Evolutionary conservation across 441 rosid genomes (phyloP).

Genomic region (Sinapis alba): DNA sequence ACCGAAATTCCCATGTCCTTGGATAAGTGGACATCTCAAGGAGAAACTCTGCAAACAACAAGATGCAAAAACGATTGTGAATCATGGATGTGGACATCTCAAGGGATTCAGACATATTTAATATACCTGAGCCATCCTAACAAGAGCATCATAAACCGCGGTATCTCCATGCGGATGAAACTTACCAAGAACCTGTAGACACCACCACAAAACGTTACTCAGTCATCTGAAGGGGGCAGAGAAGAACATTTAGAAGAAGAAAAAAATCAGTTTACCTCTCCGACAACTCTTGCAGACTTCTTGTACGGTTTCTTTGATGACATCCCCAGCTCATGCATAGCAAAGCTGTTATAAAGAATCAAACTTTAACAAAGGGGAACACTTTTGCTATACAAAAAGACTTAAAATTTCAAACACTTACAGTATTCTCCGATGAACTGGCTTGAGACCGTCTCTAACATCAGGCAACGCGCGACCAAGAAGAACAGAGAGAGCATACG

Average conservation of each 20-base stretch:
- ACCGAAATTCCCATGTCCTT: slow-evolving; percentile 98
- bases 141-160: slow-evolving; percentile 93
- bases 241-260: not conserved
- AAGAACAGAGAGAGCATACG: slow-evolving; percentile 90
- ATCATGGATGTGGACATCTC: too few relatives aligned
- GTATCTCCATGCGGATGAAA: slow-evolving; percentile 98
- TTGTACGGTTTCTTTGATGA: slow-evolving; percentile 87
- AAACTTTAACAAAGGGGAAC: slow-evolving; percentile 6
- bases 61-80: not conserved
- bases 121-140: slow-evolving; percentile 97
- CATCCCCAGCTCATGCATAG: slow-evolving; percentile 96
- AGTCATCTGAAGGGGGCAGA: not conserved
- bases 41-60: slow-evolving; percentile 70
- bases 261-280: slow-evolving; percentile 62
- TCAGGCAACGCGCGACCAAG: slow-evolving; percentile 96
- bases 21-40: slow-evolving; percentile 83
- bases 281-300: slow-evolving; percentile 99
- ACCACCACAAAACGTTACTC: slow-evolving; percentile 9
- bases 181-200: slow-evolving; percentile 84
- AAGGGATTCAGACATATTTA: slow-evolving; percentile 12
- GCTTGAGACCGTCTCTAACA: slow-evolving; percentile 89
- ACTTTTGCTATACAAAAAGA: not conserved
- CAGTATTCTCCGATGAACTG: slow-evolving; percentile 92
- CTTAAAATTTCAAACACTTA: slow-evolving; percentile 37
- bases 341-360: slow-evolving; percentile 55